Evolutionary conservation across 2,329 filamentous ascomycete genomes (phyloP).

Genomic region (Penicillium occitanis): DNA sequence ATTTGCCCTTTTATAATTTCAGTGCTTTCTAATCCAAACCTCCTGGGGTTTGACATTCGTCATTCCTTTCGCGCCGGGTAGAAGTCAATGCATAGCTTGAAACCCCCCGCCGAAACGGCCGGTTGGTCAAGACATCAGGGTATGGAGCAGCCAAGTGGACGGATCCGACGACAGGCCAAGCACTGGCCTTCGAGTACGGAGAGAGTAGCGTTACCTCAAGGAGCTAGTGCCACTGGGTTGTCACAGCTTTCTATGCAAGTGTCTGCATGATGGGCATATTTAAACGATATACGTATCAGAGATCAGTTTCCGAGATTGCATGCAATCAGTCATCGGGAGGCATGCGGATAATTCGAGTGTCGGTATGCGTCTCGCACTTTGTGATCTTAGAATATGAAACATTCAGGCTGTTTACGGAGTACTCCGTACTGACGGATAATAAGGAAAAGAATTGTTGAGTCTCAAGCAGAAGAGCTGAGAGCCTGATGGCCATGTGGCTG

Average conservation of each 20-base stretch:
- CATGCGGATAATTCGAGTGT: background rate
- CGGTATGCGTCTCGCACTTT: background rate
- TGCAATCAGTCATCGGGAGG: background rate
- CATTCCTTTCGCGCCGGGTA: background rate
- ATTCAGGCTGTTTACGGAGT: background rate
- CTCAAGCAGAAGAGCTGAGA: background rate
- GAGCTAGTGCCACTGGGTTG: background rate
- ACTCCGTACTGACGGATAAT: background rate
- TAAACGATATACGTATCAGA: conserved; percentile 7
- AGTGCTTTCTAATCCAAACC: background rate
- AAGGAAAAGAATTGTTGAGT: background rate
- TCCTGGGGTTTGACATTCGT: background rate
- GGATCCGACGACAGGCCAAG: background rate
- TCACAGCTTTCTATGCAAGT: background rate
- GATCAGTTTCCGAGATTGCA: background rate
- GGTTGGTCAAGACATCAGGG: background rate
- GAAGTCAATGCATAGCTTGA: background rate
- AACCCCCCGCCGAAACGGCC: background rate
- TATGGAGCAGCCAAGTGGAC: background rate
- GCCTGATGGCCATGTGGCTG: conserved; percentile 17
- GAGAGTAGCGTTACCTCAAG: background rate
- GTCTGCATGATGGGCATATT: conserved; percentile 8
- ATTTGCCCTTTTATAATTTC: background rate
- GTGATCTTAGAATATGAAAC: background rate
- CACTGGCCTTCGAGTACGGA: conserved; percentile 6